These are phyloP conservation scores for Cystobasidiaceae sp. DNA, from an alignment of 1,284 basidiomycete genomes.

Conservation along the genomic window DNA sequence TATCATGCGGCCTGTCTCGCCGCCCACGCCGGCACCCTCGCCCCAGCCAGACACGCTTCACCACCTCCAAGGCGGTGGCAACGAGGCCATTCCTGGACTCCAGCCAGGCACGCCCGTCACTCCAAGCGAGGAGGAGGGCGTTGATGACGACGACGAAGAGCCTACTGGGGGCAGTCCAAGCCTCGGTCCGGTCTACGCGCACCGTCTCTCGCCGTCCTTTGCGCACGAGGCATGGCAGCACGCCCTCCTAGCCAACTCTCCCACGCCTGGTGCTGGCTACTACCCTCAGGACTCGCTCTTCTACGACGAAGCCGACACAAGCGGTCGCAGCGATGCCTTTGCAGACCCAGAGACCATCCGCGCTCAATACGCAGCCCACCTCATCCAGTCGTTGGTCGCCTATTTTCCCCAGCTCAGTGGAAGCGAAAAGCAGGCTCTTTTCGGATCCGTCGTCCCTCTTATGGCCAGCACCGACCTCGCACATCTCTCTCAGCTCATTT, in stretches of 20 bases:
- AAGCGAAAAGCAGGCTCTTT: constrained; percentile 56
- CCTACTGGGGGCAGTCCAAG: neutral
- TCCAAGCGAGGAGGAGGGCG: too few relatives aligned
- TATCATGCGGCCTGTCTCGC: constrained; percentile 20
- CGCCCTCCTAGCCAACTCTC: too few relatives aligned
- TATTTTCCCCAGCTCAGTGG: constrained; percentile 48
- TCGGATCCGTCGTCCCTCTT: constrained; percentile 59
- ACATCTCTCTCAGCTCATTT: constrained; percentile 66
- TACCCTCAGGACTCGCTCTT: too few relatives aligned
- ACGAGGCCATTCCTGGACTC: too few relatives aligned
- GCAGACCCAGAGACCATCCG: neutral
- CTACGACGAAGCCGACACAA: too few relatives aligned
- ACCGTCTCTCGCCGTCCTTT: neutral
- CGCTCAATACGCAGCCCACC: constrained; percentile 11
- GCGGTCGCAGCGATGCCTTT: too few relatives aligned
- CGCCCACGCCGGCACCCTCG: constrained; percentile 37
- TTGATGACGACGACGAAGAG: neutral
- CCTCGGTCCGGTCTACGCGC: constrained; percentile 11
- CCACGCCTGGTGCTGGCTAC: too few relatives aligned
- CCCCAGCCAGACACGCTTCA: constrained; percentile 33
- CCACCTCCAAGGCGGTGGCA: too few relatives aligned
- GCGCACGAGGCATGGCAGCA: too few relatives aligned
- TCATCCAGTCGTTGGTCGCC: constrained; percentile 41
- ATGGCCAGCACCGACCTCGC: constrained; percentile 71
- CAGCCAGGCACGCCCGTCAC: too few relatives aligned